Evolutionary conservation across 1,139 yeast genomes (phyloP), one percentile per base, ranked within the genome.

Genomic region (Neolecta irregularis): DNA sequence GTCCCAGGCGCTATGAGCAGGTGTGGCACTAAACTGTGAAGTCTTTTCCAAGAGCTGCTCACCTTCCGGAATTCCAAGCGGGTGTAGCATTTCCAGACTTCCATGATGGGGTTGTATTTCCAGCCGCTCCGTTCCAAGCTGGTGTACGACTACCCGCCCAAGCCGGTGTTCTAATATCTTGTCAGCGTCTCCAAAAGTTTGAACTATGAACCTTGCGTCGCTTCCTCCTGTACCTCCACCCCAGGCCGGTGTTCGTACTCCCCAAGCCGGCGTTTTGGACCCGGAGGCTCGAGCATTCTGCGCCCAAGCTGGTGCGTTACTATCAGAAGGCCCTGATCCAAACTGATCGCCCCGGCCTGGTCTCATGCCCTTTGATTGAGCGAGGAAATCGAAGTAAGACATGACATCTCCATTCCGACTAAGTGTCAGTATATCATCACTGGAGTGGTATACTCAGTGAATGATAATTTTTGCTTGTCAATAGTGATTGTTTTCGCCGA

Each of bases 401-500:
- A 85, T 65, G 41, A 72, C 64, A 35, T 59, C 63, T 35, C 73
- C 69, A 31, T 77, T 65, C 13, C 40, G 35, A 28, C 31, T 28
- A 28, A 8, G 22, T 15, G 20, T 28, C 12, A 28, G 22, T 3
- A 28, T 15, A 28, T 16, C 13, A 16, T 13, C 12, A 28, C 12
- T 28, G 6, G 20, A 20, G 13, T 28, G 12, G 3, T 24, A 20
- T 74, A 32, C 7, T 26, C 18, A 15, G 35, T 67, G 43, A 83
- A 80, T 46, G 77, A 67, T 48, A 88, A 65, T 52, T 73, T 78
- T 26, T 69, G 67, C 52, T 85, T 85, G 48, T 72, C 75, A 26
- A 88, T 83, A 44, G 88, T 81, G 44, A 85, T 73, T 42, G 76
- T 79, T 55, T 88, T 91, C 50, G 76, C 75, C 50, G 83, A 85